Base-by-base conservation (phyloP, 2,329 filamentous ascomycete species). In the Nannizzia gypsea region DNA sequence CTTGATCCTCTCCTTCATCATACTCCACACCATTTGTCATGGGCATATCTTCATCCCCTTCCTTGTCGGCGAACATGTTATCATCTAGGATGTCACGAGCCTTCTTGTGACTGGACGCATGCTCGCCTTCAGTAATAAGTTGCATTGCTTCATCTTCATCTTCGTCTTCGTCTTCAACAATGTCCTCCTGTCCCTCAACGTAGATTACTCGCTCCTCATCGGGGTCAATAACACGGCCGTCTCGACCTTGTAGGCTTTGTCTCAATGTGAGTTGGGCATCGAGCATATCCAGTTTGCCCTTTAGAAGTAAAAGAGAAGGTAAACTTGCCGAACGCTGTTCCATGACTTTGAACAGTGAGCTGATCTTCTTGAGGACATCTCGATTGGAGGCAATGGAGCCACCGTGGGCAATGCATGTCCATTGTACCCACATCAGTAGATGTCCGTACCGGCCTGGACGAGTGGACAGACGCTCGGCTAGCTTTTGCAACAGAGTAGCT, bases 401-500 rank as follows among this genome's bases (percentile, higher is more conserved):
- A 65, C 93, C 93, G 70, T 99, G 93, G 1, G 89, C 86, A 36
- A 96, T 84, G 59, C 96, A 82, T 1, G 90, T 92, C 89, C 90
- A 96, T 74, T 96, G 91, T 48, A 97, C 88, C 91, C 93, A 99
- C 15, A 88, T 83, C 81, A 96, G 91, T 34, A 99, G 82, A 69
- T 86, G 89, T 57, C 91, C 90, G 13, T 93, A 92, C 59, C 93
- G 84, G 2, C 92, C 93, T 0, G 93, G 93, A 50, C 90, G 84
- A 65, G 87, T 83, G 74, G 96, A 87, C 71, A 99, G 83, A 61
- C 91, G 83, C 66, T 95, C 88, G 6, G 93, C 89, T 57, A 99
- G 82, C 72, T 89, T 90, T 68, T 85, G 84, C 60, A 99, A 82
- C 8, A 99, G 81, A 6, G 78, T 81, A 38, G 85, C 86, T 5